Percentiles rank a stretch among this genome's conserved stretches.
Conservation (phyloP, 305 asterid species). For the Solanum hybrid region DNA sequence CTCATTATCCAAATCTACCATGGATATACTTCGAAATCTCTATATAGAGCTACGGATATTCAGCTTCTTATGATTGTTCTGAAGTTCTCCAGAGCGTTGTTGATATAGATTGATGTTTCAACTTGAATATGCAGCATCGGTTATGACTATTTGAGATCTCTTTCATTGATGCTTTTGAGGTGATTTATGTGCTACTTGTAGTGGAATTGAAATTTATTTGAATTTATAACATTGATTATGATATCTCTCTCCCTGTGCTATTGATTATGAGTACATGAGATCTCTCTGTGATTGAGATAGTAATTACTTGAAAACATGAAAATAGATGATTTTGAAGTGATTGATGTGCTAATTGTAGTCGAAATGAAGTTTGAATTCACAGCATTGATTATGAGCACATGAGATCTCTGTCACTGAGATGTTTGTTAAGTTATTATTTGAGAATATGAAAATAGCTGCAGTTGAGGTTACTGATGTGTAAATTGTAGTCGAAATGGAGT, state of each 20-base stretch:
- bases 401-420: neutral
- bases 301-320: neutral
- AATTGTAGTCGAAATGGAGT: neutral
- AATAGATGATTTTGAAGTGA: neutral
- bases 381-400: neutral
- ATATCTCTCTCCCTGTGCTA: neutral
- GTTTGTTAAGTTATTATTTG: neutral
- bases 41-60: neutral
- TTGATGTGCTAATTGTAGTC: neutral
- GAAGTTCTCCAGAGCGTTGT: neutral
- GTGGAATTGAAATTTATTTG: neutral
- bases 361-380: neutral
- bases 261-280: neutral
- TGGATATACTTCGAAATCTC: neutral
- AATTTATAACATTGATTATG: no score
- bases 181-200: neutral
- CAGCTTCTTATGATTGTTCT: neutral
- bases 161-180: neutral
- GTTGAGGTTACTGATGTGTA: neutral
- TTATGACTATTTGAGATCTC: neutral
- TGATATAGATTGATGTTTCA: neutral
- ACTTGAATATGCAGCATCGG: neutral
- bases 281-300: neutral
- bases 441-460: neutral
- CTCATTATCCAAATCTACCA: neutral